Evolutionary conservation across 139 green algal genomes (phyloP).

Genomic region (Haematococcus lacustris): DNA sequence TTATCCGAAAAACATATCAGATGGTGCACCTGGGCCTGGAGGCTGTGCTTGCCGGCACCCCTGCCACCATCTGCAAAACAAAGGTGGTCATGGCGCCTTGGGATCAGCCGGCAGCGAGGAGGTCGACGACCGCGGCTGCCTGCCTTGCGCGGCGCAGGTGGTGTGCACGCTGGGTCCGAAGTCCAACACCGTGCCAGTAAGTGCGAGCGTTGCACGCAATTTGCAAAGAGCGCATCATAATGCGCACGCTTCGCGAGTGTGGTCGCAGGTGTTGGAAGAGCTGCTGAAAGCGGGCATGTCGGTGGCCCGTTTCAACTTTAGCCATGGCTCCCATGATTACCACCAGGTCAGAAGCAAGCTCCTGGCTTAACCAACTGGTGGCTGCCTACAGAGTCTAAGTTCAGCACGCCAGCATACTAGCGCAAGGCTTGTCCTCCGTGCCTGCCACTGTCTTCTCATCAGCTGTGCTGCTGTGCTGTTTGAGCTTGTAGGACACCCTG

Average conservation of each 20-base stretch:
- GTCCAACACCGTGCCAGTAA: conserved; percentile 52
- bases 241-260: too few species aligned
- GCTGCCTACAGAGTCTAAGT: not conserved
- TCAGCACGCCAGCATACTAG: not conserved
- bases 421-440: not conserved
- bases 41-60: conserved; percentile 52
- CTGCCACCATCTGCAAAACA: conserved; percentile 56
- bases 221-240: not conserved
- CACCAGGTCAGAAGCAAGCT: conserved; percentile 60
- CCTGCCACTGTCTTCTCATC: not conserved
- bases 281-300: conserved; percentile 87
- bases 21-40: conserved; percentile 68
- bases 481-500: conserved; percentile 73
- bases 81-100: conserved; percentile 45
- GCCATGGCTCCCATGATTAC: conserved; percentile 90
- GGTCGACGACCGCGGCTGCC: too few species aligned
- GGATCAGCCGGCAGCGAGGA: too few species aligned
- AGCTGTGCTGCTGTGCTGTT: conserved; percentile 2
- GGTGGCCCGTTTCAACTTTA: conserved; percentile 96
- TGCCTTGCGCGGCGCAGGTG: too few species aligned
- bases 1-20: not conserved
- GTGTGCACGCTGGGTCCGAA: conserved; percentile 91
- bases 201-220: not conserved
- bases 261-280: conserved; percentile 67
- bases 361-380: not conserved